Base-by-base conservation (phyloP, 257 asterid genomes). In the Ballota nigra region DNA sequence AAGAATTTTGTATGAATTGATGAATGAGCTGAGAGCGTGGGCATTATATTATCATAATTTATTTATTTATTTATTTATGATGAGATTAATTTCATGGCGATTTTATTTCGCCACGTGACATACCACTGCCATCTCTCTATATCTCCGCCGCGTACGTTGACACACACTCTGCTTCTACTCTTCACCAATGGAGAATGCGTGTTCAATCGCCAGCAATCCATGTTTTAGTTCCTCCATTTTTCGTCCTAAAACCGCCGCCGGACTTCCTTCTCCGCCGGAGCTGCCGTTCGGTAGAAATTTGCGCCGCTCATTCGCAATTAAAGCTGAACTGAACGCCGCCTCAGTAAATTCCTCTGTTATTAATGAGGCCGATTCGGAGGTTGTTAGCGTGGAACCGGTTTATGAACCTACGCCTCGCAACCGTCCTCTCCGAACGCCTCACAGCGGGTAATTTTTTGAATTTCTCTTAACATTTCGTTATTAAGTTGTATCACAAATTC, bases 401-500 rank as follows among this genome's bases (percentile, higher is more conserved):
- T 94, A 89, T 78, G 70, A 72, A 57, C 89, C 90, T 19, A 94
- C 97, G 10, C 89, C 90, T 70, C 43, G 80, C 36, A 81, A 85
- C 81, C 98, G 99, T 68, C 91, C 87, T 58, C 89, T 84, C 62
- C 84, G 95, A 67, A 91, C 99, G 31, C 98, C 97, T 78, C 99
- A 94, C 83, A 91, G 98, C 88, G 99, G 99, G 99, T 94, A 77
- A 76, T 29, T 4, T n/a, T 70, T 12, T 13, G 0, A 3, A 19
- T 20, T 53, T 53, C 15, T 3, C 6, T 15, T 20, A 8, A 0
- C 29, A 58, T 20, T 40, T 45, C 18, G 15, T 18, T 12, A 23
- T 56, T 4, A 16, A 34, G 2, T 58, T 60, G 8, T 15, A 8
- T 52, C 20, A 5, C 4, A 28, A 67, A 16, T 58, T 38, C 38